Evolutionary conservation across 441 rosid genomes (phyloP).

Genomic region (Mallotus japonicus): DNA sequence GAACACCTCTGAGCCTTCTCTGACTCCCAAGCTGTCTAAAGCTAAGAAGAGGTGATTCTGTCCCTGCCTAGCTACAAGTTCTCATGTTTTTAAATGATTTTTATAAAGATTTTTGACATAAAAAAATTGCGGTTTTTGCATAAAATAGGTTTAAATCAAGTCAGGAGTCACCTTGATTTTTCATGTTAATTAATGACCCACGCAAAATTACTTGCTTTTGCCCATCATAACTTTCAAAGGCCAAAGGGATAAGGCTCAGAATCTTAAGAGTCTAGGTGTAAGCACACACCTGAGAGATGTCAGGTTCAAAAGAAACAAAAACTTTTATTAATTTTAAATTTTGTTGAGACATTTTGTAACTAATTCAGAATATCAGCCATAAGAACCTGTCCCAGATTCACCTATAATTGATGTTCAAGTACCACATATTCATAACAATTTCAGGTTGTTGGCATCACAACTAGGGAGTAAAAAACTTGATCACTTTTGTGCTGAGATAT

Average conservation of each 20-base stretch:
- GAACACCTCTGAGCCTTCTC: constrained; percentile 80
- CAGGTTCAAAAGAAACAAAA: background rate
- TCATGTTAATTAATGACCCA: background rate
- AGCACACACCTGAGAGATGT: background rate
- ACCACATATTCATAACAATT: background rate
- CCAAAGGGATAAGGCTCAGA: background rate
- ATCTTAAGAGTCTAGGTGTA: background rate
- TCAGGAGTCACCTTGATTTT: background rate
- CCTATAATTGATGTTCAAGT: background rate
- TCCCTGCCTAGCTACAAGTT: background rate
- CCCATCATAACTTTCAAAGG: background rate
- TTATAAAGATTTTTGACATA: background rate
- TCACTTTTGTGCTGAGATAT: background rate
- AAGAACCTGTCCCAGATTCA: background rate
- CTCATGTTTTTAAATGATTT: background rate
- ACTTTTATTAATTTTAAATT: background rate
- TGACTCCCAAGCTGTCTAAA: constrained; percentile 67
- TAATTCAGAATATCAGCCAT: background rate
- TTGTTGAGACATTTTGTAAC: background rate
- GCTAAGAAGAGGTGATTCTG: constrained; percentile 66
- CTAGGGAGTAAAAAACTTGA: background rate
- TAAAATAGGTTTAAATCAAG: no score
- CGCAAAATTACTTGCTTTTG: background rate
- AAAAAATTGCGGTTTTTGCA: background rate
- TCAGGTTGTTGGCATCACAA: background rate